Conservation (phyloP, 768 basidiomycete species). For the Lenzites betulinus region DNA sequence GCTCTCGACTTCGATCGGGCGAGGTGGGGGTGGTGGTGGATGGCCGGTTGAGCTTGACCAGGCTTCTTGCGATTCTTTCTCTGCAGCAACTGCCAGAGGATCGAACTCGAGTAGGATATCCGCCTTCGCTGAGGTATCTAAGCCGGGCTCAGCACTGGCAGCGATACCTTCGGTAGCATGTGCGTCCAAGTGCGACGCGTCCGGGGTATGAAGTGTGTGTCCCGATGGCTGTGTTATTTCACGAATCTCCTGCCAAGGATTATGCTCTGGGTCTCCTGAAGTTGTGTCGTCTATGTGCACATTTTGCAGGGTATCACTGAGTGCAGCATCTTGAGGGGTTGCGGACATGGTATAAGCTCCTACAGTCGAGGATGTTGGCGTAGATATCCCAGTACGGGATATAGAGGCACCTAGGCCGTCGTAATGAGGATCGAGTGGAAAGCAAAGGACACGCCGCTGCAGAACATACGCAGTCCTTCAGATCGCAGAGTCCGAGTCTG, state of each 20-base stretch:
- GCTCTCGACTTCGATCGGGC: background rate
- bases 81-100: slow-evolving; percentile 59
- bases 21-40: slow-evolving; percentile 44
- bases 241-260: background rate
- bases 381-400: too few relatives aligned
- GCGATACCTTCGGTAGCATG: slow-evolving; percentile 42
- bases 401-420: too few relatives aligned
- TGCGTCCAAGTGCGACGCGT: slow-evolving; percentile 46
- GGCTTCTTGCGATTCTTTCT: slow-evolving; percentile 60
- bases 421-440: too few relatives aligned
- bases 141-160: slow-evolving; percentile 24
- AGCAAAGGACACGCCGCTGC: too few relatives aligned
- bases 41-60: slow-evolving; percentile 67
- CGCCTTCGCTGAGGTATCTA: slow-evolving; percentile 23
- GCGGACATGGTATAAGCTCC: background rate
- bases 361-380: background rate
- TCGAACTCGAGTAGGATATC: slow-evolving; percentile 65
- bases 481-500: background rate
- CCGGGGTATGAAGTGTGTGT: slow-evolving; percentile 36
- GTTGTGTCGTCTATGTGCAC: slow-evolving; percentile 12
- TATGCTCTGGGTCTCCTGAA: background rate
- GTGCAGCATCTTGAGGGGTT: slow-evolving; percentile 26
- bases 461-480: too few relatives aligned
- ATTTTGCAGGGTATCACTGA: slow-evolving; percentile 17
- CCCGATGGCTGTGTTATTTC: background rate